Conservation (phyloP, 805 yeast genomes). For the Myxozyma neglecta region DNA sequence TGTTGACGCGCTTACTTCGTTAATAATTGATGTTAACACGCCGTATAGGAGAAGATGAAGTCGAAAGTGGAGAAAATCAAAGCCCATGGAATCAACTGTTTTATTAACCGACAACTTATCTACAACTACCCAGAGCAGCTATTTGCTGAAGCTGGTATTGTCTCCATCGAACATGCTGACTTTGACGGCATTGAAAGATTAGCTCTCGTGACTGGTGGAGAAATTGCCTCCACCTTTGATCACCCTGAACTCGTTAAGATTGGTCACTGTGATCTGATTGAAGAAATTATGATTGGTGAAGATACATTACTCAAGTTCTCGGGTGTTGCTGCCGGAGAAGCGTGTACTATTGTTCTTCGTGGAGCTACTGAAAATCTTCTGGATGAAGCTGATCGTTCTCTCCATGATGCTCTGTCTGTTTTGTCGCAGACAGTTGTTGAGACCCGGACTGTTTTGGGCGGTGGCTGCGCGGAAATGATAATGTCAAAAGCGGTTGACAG, state of each 20-base stretch:
- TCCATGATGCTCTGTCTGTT: slow-evolving; percentile 95
- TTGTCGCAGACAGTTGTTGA: slow-evolving; percentile 91
- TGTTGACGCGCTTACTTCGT: neutral
- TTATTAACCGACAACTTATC: slow-evolving; percentile 93
- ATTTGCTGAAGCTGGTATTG: slow-evolving; percentile 81
- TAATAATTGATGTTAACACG: neutral
- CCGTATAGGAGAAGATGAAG: slow-evolving; percentile 72
- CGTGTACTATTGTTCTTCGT: slow-evolving; percentile 91
- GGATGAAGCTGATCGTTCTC: slow-evolving; percentile 94
- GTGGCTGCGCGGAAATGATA: slow-evolving; percentile 92
- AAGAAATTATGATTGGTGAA: slow-evolving; percentile 92
- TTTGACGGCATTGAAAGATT: slow-evolving; percentile 96
- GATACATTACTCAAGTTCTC: slow-evolving; percentile 85
- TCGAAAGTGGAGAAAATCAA: slow-evolving; percentile 84
- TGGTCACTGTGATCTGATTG: slow-evolving; percentile 86
- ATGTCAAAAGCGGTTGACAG: slow-evolving; percentile 97
- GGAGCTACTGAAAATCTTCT: slow-evolving; percentile 97
- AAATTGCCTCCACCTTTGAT: slow-evolving; percentile 95
- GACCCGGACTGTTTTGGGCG: slow-evolving; percentile 89
- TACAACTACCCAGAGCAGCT: slow-evolving; percentile 98
- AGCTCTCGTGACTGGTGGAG: slow-evolving; percentile 96
- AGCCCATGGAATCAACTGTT: slow-evolving; percentile 81
- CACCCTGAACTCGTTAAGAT: slow-evolving; percentile 80
- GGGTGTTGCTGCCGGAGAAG: slow-evolving; percentile 95
- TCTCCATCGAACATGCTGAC: slow-evolving; percentile 96